phyloP scores from a whole-genome alignment of 176 grass and related monocot genomes.

The Eragrostis curvula region DNA sequence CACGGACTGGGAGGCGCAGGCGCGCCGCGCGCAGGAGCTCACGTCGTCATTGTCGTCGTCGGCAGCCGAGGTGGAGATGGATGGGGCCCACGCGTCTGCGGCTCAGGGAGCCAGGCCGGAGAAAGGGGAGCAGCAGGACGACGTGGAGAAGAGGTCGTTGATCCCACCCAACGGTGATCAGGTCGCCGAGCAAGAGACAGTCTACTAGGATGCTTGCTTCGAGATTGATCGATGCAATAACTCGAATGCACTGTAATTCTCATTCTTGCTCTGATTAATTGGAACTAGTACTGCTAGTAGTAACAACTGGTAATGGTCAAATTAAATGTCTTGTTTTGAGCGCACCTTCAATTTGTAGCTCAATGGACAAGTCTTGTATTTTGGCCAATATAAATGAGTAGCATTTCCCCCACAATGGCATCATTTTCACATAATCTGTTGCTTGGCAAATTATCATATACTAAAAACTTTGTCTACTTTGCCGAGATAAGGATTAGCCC shows the following conservation, averaged over 20 bases:
- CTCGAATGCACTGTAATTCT: slow-evolving; percentile 18
- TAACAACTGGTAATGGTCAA: slow-evolving; percentile 3
- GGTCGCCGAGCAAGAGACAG: not conserved
- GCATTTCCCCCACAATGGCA: too few species aligned
- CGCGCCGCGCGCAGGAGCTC: slow-evolving; percentile 59
- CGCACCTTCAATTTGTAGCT: not conserved
- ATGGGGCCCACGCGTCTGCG: not conserved
- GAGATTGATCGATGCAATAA: slow-evolving; percentile 35
- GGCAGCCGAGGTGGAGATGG: not conserved
- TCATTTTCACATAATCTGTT: too few species aligned
- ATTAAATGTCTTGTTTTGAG: slow-evolving; percentile 24
- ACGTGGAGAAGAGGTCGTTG: too few species aligned
- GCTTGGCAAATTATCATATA: too few species aligned
- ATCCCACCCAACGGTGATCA: slow-evolving; percentile 32
- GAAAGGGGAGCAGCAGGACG: slow-evolving; percentile 44
- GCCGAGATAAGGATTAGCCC: too few species aligned
- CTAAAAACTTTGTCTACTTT: too few species aligned
- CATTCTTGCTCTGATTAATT: slow-evolving; percentile 14
- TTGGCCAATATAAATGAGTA: too few species aligned
- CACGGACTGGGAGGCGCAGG: slow-evolving; percentile 95
- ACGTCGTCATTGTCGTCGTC: slow-evolving; percentile 24
- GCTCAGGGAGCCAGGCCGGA: slow-evolving; percentile 38
- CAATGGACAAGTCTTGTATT: too few species aligned
- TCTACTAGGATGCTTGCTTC: slow-evolving; percentile 18
- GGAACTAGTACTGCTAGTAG: slow-evolving; percentile 19